Evolutionary conservation across 2,329 filamentous ascomycete species (phyloP).

Genomic region (Bipolaris gigantea): DNA sequence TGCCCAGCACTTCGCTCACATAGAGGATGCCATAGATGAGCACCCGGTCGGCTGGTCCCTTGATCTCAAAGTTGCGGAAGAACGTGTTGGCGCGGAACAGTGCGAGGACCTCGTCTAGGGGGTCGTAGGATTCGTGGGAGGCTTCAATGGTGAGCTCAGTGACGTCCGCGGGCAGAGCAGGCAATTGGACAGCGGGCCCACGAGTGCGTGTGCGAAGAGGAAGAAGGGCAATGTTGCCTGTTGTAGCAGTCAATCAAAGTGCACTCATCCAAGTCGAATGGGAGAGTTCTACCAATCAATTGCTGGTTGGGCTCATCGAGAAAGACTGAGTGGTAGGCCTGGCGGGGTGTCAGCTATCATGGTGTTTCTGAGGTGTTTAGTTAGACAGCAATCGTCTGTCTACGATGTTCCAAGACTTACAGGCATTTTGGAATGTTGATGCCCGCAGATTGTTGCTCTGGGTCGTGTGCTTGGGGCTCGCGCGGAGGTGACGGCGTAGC

Average conservation of each 20-base stretch:
- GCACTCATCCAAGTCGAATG: too few species aligned
- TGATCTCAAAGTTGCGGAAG: slow-evolving; percentile 99
- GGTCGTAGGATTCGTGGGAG: slow-evolving; percentile 91
- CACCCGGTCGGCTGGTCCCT: slow-evolving; percentile 89
- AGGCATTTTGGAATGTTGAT: slow-evolving; percentile 49
- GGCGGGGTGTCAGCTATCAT: slow-evolving; percentile 20
- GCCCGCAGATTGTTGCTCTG: slow-evolving; percentile 20
- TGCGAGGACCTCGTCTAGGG: slow-evolving; percentile 87
- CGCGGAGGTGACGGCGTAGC: slow-evolving; percentile 35
- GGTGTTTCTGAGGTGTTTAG: neutral
- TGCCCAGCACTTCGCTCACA: slow-evolving; percentile 84
- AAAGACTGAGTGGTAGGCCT: slow-evolving; percentile 99
- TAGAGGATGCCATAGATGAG: slow-evolving; percentile 97
- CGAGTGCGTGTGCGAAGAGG: slow-evolving; percentile 93
- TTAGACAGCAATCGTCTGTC: neutral
- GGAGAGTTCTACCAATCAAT: slow-evolving; percentile 57
- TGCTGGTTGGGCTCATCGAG: slow-evolving; percentile 73
- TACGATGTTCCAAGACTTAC: slow-evolving; percentile 37
- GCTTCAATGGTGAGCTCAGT: slow-evolving; percentile 67
- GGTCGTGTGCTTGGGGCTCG: slow-evolving; percentile 26
- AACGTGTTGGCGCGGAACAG: slow-evolving; percentile 98
- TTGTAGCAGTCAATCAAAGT: neutral
- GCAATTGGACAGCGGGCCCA: slow-evolving; percentile 87
- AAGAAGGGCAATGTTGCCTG: slow-evolving; percentile 90
- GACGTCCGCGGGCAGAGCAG: slow-evolving; percentile 57